Conservation (phyloP, 1,284 basidiomycete species). For the Ceratobasidium theobromae region DNA sequence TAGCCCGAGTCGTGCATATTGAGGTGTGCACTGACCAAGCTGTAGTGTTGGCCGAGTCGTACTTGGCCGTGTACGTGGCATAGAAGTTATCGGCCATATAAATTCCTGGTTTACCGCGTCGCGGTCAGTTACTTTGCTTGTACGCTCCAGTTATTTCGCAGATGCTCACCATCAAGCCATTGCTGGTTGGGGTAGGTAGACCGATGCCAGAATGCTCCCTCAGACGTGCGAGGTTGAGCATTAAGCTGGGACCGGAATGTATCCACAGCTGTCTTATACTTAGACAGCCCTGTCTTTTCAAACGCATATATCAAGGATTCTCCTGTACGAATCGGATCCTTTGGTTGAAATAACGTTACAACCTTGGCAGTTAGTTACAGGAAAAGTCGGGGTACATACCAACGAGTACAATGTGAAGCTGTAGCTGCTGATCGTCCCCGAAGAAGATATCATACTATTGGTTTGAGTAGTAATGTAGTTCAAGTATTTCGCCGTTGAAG, state of each 20-base stretch:
- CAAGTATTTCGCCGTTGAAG: constrained; percentile 14
- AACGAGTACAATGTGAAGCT: constrained; percentile 8
- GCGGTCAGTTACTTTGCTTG: neutral
- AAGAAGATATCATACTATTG: constrained; percentile 26
- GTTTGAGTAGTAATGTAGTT: constrained; percentile 30
- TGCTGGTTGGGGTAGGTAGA: constrained; percentile 29
- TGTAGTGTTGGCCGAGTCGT: constrained; percentile 33
- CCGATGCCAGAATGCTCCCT: constrained; percentile 28
- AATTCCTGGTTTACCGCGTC: constrained; percentile 11
- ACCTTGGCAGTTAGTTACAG: neutral
- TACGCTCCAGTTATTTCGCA: neutral
- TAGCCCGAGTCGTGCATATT: neutral
- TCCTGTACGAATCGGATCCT: constrained; percentile 22
- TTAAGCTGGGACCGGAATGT: constrained; percentile 17
- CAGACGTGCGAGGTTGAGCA: constrained; percentile 22
- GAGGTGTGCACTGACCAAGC: constrained; percentile 36
- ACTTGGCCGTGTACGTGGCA: constrained; percentile 32
- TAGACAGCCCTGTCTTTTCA: constrained; percentile 20
- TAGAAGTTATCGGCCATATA: constrained; percentile 38
- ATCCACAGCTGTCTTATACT: constrained; percentile 14
- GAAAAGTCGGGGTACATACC: neutral
- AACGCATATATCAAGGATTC: constrained; percentile 20
- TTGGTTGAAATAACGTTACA: neutral
- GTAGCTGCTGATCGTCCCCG: constrained; percentile 11
- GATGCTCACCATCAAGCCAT: constrained; percentile 20